Percentiles rank a stretch among this genome's conserved stretches.
Conservation (phyloP, 1,139 yeast genomes). For the Nakaseomyces nivariensis region DNA sequence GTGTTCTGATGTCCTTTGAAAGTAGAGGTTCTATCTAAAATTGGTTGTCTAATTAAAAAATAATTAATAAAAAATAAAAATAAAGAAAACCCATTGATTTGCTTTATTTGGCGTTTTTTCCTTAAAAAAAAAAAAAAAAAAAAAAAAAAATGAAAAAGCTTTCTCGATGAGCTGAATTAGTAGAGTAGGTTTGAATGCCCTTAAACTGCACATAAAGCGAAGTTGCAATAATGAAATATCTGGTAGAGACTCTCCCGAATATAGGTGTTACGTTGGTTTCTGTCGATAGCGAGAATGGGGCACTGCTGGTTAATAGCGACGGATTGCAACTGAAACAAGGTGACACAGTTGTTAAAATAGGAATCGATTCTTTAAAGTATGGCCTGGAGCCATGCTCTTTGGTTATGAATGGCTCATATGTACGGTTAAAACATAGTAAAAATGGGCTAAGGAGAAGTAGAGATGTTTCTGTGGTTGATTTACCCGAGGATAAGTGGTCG, state of each 20-base stretch:
- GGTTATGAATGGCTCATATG: not conserved
- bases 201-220: too few relatives aligned
- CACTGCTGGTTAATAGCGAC: not conserved
- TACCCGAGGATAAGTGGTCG: not conserved
- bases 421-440: not conserved
- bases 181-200: too few relatives aligned
- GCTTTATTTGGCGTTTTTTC: too few relatives aligned
- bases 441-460: not conserved
- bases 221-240: conserved; percentile 12
- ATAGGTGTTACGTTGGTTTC: conserved; percentile 9
- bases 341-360: not conserved
- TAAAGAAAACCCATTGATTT: too few relatives aligned
- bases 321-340: not conserved
- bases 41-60: not conserved
- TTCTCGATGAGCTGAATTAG: too few relatives aligned
- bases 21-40: not conserved
- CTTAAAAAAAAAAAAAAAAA: too few relatives aligned
- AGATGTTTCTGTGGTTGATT: not conserved
- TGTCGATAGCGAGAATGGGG: not conserved
- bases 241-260: conserved; percentile 31
- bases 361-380: not conserved
- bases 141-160: too few relatives aligned
- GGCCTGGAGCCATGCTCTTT: conserved; percentile 3
- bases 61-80: too few relatives aligned
- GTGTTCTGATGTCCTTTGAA: too few relatives aligned